A percentile compares a stretch with the other conserved stretches of the same genome.
phyloP scores from a whole-genome alignment of 73 alveolate species.

The Durusdinium trenchii region DNA sequence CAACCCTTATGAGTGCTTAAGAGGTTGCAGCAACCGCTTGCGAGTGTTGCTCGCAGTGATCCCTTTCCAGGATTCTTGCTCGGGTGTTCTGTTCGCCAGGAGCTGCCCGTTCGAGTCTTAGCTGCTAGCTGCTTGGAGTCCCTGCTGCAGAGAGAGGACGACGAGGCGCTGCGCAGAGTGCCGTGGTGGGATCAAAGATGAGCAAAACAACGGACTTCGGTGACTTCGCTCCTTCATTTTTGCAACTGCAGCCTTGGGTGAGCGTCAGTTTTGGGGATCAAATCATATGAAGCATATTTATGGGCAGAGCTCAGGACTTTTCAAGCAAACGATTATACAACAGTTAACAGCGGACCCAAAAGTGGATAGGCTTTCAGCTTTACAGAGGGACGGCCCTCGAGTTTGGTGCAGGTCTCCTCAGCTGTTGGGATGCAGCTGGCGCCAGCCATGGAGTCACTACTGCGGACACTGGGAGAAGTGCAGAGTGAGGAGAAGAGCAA shows the following conservation, averaged over 20 bases:
- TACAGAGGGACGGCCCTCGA: no score
- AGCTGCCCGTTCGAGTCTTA: slow-evolving; percentile 80
- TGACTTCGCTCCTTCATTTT: not conserved
- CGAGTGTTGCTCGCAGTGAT: no score
- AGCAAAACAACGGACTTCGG: not conserved
- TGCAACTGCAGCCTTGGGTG: no score
- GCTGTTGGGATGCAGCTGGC: slow-evolving; percentile 49
- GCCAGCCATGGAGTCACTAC: slow-evolving; percentile 31
- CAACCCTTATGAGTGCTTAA: no score
- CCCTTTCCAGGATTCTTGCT: no score
- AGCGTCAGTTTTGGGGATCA: not conserved
- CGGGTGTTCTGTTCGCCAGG: not conserved
- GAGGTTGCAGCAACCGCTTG: no score
- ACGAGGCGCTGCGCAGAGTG: slow-evolving; percentile 15
- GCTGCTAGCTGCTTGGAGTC: slow-evolving; percentile 72
- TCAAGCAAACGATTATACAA: no score
- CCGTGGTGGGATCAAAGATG: not conserved
- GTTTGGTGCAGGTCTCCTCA: not conserved
- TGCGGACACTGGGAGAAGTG: not conserved
- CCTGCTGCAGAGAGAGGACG: slow-evolving; percentile 58
- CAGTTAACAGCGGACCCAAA: no score
- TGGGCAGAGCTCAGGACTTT: no score
- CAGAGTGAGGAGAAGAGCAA: not conserved
- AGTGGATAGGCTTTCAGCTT: no score
- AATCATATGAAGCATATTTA: no score